Evolutionary conservation across 106 monocot genomes (phyloP), one percentile per base, ranked within the genome.

Genomic region (Platanthera zijinensis): DNA sequence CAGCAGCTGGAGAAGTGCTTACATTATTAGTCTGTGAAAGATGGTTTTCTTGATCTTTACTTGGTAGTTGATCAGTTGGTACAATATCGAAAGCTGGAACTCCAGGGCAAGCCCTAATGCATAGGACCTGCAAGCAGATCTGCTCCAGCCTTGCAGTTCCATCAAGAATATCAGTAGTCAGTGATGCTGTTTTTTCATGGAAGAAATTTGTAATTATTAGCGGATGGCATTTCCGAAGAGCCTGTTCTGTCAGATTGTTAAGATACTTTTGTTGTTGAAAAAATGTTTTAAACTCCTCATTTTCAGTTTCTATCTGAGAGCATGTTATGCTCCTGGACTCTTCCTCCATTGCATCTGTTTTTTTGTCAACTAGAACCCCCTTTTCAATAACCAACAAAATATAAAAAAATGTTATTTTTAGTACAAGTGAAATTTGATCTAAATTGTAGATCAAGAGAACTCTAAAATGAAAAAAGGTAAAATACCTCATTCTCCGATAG

Each of bases 401-500:
- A 39, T 25, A 11, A 66, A 66, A 32, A 66, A 0, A 66, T 5
- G 66, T 66, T 12, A 39, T 39, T 39, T 53, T 53, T 8, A 13
- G 1, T 53, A 5, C 52, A 53, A 53, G 52, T 53, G 13, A 53
- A 39, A 39, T 39, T 39, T 39, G 39, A 39, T 39, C 39, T 39
- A 39, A 39, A 39, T 39, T 39, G 39, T 39, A 39, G 39, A 39
- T 39, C 39, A 53, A 53, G 52, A 53, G 13, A 53, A 53, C 52
- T 53, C 11, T 53, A 53, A 53, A 13, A 13, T 53, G 11, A n/a
- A 10, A 53, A 53, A 1, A 53, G 52, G 52, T 53, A 53, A 10
- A 51, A n/a, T 64, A 91, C 91, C 86, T 97, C 97, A 81, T 90
- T 88, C 72, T 94, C 97, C 46, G 97, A 97, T 49, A 97, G 87